Conservation (phyloP, 75 land plant genomes). For the Adiantum capillusveneris region DNA sequence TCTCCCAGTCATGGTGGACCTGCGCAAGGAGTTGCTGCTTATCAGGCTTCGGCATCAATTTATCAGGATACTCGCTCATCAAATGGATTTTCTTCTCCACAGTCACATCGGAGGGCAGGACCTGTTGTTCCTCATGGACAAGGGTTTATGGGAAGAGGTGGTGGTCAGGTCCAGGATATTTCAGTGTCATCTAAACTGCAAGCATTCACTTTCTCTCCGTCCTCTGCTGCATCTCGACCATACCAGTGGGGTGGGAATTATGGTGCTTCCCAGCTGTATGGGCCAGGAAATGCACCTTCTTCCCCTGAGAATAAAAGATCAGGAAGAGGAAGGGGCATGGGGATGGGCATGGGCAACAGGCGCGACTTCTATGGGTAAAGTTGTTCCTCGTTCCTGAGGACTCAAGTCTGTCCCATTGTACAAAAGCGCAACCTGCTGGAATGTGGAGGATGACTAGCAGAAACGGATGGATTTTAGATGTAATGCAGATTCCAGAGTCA, state of each 20-base stretch:
- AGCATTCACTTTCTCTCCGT: not conserved
- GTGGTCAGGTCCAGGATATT: not conserved
- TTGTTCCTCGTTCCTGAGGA: too few species aligned
- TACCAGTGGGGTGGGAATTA: not conserved
- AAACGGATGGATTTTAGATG: too few species aligned
- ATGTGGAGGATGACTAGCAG: too few species aligned
- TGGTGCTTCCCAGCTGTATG: not conserved
- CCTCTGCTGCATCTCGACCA: not conserved
- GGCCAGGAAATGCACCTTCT: not conserved
- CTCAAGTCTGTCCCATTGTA: too few species aligned
- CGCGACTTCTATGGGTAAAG: too few species aligned
- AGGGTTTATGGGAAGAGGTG: constrained; percentile 11
- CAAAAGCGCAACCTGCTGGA: too few species aligned
- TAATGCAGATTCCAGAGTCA: too few species aligned
- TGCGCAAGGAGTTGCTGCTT: not conserved
- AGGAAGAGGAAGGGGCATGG: too few species aligned
- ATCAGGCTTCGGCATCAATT: not conserved
- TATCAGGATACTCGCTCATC: not conserved
- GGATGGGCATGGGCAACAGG: too few species aligned
- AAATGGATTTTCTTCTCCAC: constrained; percentile 6
- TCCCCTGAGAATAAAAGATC: too few species aligned
- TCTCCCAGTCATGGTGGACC: constrained; percentile 3
- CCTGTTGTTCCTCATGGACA: constrained; percentile 12
- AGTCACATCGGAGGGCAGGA: constrained; percentile 1
- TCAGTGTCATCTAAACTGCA: not conserved